phyloP scores from a whole-genome alignment of 257 asterid species.

The Nicotiana noctiflora region DNA sequence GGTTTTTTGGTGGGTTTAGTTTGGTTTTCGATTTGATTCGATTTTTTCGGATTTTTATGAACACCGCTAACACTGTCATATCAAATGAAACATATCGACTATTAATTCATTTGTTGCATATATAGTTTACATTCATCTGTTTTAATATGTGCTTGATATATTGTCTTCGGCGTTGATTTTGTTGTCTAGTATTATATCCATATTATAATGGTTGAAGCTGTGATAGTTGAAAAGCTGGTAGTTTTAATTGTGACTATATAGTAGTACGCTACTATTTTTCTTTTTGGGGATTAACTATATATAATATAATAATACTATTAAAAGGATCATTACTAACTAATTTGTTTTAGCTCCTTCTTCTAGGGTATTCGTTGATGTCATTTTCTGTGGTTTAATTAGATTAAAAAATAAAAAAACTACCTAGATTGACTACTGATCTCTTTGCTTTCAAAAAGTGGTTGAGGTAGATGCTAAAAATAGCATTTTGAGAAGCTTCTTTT shows the following conservation, averaged over 20 bases:
- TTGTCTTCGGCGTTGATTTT: no score
- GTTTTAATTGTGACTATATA: not conserved
- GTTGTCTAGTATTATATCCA: not conserved
- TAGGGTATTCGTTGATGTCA: not conserved
- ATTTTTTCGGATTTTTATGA: no score
- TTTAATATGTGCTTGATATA: no score
- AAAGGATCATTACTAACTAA: not conserved
- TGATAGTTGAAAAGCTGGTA: slow-evolving; percentile 1
- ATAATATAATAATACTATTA: not conserved
- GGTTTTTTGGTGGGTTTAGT: no score
- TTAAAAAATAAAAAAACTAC: not conserved
- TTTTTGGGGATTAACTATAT: not conserved
- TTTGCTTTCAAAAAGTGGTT: not conserved
- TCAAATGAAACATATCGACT: not conserved
- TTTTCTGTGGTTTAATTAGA: not conserved
- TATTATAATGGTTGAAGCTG: not conserved
- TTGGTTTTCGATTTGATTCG: no score
- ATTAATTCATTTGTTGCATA: not conserved
- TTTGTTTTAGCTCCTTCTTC: not conserved
- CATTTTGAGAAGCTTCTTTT: not conserved
- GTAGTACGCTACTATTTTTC: not conserved
- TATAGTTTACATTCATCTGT: not conserved
- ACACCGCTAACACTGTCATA: not conserved
- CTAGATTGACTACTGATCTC: not conserved
- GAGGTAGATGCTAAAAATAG: slow-evolving; percentile 2